Conservation (phyloP, 2,329 filamentous ascomycete species). For the Aspergillus persii region DNA sequence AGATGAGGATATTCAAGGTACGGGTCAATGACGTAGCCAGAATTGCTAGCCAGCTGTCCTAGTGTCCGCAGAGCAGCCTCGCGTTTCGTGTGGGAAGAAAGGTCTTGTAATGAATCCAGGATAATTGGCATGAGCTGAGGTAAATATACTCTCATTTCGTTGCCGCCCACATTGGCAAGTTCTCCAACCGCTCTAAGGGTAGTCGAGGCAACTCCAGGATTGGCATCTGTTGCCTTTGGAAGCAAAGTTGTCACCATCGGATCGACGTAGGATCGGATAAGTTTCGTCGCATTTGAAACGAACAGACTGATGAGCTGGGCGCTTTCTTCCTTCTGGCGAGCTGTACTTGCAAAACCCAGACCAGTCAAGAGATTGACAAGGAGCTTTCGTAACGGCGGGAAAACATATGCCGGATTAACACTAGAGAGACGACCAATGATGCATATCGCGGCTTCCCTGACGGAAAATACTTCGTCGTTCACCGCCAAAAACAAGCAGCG, state of each 20-base stretch:
- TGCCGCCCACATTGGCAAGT: conserved; percentile 86
- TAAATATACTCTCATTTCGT: conserved; percentile 91
- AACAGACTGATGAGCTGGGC: conserved; percentile 89
- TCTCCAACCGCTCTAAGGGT: conserved; percentile 96
- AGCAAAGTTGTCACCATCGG: conserved; percentile 94
- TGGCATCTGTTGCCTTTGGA: conserved; percentile 82
- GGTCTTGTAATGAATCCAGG: conserved; percentile 87
- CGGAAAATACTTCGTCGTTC: conserved; percentile 90
- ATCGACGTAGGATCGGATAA: conserved; percentile 96
- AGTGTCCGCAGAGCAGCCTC: conserved; percentile 88
- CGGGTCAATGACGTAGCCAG: conserved; percentile 94
- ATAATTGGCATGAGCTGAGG: conserved; percentile 92
- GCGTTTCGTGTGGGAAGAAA: conserved; percentile 84
- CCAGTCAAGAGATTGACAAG: conserved; percentile 95
- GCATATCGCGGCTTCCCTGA: conserved; percentile 89
- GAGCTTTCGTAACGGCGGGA: conserved; percentile 90
- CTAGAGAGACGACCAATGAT: conserved; percentile 91
- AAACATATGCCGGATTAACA: conserved; percentile 95
- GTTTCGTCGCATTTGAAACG: conserved; percentile 84
- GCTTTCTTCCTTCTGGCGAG: conserved; percentile 93
- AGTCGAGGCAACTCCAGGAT: conserved; percentile 85
- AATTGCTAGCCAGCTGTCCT: conserved; percentile 90
- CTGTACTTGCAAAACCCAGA: conserved; percentile 91
- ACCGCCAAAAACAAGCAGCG: conserved; percentile 91
- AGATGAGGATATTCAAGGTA: conserved; percentile 94